phyloP scores from a whole-genome alignment of 139 green algal genomes.

The Pseudopediastrum boryanum region DNA sequence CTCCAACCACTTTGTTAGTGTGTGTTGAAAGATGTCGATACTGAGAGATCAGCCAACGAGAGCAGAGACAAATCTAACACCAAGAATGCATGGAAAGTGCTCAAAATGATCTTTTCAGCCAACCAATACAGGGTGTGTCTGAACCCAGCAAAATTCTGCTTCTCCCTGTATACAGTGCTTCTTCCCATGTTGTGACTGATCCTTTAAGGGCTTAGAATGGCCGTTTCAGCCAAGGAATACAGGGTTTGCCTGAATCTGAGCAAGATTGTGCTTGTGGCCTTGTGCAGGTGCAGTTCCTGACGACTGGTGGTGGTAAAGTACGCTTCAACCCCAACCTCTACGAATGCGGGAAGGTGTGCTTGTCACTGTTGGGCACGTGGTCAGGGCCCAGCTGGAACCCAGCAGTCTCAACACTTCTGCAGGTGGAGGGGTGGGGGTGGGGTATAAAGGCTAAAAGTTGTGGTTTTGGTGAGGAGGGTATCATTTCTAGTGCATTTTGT shows the following conservation, averaged over 20 bases:
- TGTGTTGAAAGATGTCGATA: no score
- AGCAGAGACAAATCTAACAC: no score
- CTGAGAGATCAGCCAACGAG: no score
- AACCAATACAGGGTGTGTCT: no score
- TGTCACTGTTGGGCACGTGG: slow-evolving; percentile 78
- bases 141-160: not conserved
- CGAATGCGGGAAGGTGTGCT: slow-evolving; percentile 76
- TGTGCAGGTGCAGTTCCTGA: slow-evolving; percentile 69
- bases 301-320: slow-evolving; percentile 59
- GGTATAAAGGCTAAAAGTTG: no score
- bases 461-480: no score
- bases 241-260: not conserved
- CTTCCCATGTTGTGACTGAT: no score
- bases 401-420: slow-evolving; percentile 61
- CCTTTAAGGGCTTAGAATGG: not conserved
- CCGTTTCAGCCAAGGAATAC: not conserved
- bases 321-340: slow-evolving; percentile 85
- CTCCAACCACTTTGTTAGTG: no score
- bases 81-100: no score
- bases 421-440: no score
- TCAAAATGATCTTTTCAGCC: no score
- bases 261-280: not conserved
- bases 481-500: no score
- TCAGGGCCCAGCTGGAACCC: slow-evolving; percentile 61
- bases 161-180: not conserved